These are phyloP conservation scores for Trichocladium uniseriatum DNA, from an alignment of 495 filamentous ascomycete species.

Conservation along the genomic window DNA sequence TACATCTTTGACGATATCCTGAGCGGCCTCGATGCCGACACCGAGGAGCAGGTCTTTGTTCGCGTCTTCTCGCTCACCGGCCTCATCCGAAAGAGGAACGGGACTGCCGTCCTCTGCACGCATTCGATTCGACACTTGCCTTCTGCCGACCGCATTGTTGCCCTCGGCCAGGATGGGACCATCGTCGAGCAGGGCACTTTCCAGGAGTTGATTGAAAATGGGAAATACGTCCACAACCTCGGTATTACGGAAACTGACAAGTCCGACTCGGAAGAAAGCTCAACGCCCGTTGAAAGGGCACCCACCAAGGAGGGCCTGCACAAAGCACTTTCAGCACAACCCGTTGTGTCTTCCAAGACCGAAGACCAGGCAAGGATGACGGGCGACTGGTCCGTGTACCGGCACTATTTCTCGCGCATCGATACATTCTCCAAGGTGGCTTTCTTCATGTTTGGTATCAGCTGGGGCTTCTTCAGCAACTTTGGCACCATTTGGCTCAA, in stretches of 20 bases:
- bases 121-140: slow-evolving; percentile 33
- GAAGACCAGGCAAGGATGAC: slow-evolving; percentile 7
- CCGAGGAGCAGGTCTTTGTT: slow-evolving; percentile 52
- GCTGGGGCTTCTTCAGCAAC: slow-evolving; percentile 17
- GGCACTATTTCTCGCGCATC: slow-evolving; percentile 19
- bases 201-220: slow-evolving; percentile 16
- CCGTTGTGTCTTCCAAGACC: background rate
- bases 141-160: slow-evolving; percentile 43
- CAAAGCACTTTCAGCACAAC: background rate
- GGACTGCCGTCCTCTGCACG: slow-evolving; percentile 22
- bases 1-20: slow-evolving; percentile 43
- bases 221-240: slow-evolving; percentile 16
- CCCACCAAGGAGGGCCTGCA: background rate
- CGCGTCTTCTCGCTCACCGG: slow-evolving; percentile 35
- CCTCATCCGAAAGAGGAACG: slow-evolving; percentile 16
- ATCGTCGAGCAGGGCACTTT: slow-evolving; percentile 24
- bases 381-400: slow-evolving; percentile 18
- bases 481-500: slow-evolving; percentile 19
- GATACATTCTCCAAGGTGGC: background rate
- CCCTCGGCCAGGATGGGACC: slow-evolving; percentile 15
- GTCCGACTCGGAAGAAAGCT: background rate
- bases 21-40: slow-evolving; percentile 53
- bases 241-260: slow-evolving; percentile 6
- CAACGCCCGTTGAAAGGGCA: background rate
- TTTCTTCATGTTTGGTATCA: slow-evolving; percentile 1